Evolutionary conservation across 257 asterid genomes (phyloP), one percentile per base, ranked within the genome.

Genomic region (Fraxinus excelsior): DNA sequence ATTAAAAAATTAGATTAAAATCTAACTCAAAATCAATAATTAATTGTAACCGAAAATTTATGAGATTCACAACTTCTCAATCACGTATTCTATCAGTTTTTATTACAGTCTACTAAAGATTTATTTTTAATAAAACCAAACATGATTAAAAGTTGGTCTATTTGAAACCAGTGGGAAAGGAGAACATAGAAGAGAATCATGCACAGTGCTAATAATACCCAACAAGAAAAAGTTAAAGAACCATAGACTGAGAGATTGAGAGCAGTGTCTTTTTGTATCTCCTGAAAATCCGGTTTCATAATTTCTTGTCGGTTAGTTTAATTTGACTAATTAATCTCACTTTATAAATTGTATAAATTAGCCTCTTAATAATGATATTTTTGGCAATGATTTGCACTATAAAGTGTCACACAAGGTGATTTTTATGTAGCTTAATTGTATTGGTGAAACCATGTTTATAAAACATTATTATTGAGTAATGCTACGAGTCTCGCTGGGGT

Each of bases 261-360:
- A 60, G 46, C 29, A 44, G 56, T 46, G 9, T 42, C 62, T 73
- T 11, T 67, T 77, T 71, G 67, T 81, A 83, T 79, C 75, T 86
- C 90, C 90, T 86, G 83, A 80, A 86, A 84, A 84, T 86, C 90
- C 90, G 87, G 83, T 78, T 67, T 42, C 80, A 77, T 72, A 70
- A 86, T 81, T 58, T 81, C 67, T 69, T 86, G 90, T 86, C 87
- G 85, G 80, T 73, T 85, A 68, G 67, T 68, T 74, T 77, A 68
- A 67, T 81, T 72, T 76, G 21, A 21, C 23, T 49, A 23, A 31
- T 37, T 49, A 9, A 51, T 7, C 64, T 72, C 46, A 66, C 83
- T 42, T 73, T 82, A n/a, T n/a, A n/a, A 70, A 76, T 83, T 73
- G 68, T 71, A 72, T 40, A 62, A 46, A 67, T 76, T 69, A n/a